phyloP scores from a whole-genome alignment of 2,329 filamentous ascomycete species.

The Diaporthe ilicicola region DNA sequence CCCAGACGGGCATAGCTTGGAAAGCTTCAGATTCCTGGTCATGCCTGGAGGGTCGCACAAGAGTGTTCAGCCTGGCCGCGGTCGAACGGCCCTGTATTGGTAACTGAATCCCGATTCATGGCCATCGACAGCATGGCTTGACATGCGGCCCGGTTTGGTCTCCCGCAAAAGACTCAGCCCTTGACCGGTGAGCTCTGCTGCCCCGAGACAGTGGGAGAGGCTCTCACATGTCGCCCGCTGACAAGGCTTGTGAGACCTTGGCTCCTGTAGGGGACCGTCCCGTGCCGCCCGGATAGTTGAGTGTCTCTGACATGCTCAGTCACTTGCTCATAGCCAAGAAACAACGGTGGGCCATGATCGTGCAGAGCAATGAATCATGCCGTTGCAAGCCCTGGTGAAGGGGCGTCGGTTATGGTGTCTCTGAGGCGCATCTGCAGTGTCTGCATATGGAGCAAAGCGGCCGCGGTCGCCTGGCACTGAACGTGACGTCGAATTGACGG shows the following conservation, averaged over 20 bases:
- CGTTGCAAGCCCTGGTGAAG: not conserved
- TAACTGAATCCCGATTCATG: not conserved
- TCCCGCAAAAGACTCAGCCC: not conserved
- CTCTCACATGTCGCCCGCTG: conserved; percentile 13
- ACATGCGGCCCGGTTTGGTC: not conserved
- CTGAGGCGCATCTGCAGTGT: conserved; percentile 1
- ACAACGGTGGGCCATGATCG: not conserved
- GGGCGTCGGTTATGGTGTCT: not conserved
- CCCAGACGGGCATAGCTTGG: conserved; percentile 6
- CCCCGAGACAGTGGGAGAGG: not conserved
- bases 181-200: not conserved
- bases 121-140: conserved; percentile 1
- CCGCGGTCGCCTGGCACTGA: not conserved
- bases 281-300: not conserved
- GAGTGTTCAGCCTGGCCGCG: conserved; percentile 2
- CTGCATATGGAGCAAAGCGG: not conserved
- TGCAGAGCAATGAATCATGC: not conserved
- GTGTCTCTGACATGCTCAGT: conserved; percentile 2
- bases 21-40: conserved; percentile 16
- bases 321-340: not conserved
- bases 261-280: not conserved
- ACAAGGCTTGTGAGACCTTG: not conserved
- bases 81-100: conserved; percentile 1
- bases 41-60: conserved; percentile 12
- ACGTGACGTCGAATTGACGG: not conserved